Base-by-base conservation (phyloP, 1,139 yeast genomes). In the Geotrichum europaeum region DNA sequence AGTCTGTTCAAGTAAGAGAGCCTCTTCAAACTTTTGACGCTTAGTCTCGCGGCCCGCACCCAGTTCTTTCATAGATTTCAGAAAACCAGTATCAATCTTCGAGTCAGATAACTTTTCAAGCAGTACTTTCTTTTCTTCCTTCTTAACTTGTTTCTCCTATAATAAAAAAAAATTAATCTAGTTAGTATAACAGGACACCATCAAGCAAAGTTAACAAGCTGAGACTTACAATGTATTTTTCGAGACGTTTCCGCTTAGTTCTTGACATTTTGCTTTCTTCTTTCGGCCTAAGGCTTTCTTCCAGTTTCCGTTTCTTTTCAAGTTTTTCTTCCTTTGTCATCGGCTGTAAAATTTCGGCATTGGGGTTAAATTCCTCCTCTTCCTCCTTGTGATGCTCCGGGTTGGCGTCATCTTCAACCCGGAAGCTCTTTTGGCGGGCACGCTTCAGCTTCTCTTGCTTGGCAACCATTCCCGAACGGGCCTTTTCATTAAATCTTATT, bases 61-160 rank as follows among this genome's bases (percentile, higher is more conserved):
- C 57, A 92, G 78, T 2, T 82, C 80, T 71, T 89, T 89, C 49
- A 95, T 82, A 50, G 94, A 86, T 24, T 84, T 84, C 66, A 89
- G 76, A 20, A 82, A 68, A 0, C 84, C 75, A 0, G 96, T 84
- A 69, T 92, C 96, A 53, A 92, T 81, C 40, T 67, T 67, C 15
- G 75, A 68, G 65, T 85, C 84, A 1, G 96, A 85, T 54, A 94
- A 79, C 71, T 91, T 92, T 63, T 86, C 85, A 53, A 94, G 77
- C 61, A 94, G 77, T 3, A 81, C 81, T 67, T 87, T 89, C 75
- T 89, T 89, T 75, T 94, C 98, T 72, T 92, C 96, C 71, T 96
- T 81, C 67, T 88, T 87, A 65, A 94, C 73, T 73, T 94, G 98
- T 74, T 88, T 96, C 64, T 91, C 97, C 73, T 69, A 59, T 45